Evolutionary conservation across 2,329 filamentous ascomycete species (phyloP).

Genomic region (Lomentospora prolificans): DNA sequence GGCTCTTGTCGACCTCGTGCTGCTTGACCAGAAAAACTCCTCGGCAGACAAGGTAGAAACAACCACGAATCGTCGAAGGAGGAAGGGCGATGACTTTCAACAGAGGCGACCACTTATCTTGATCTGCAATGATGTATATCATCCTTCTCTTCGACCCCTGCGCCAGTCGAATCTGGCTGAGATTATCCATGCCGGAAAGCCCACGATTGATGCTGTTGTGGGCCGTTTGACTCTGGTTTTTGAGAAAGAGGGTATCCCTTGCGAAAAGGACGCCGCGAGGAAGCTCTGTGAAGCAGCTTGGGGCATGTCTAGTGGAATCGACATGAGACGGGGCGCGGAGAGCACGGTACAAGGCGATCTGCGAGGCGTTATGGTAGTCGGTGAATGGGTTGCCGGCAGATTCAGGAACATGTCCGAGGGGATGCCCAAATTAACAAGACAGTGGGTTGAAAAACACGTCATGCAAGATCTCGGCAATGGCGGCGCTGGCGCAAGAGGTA

Average conservation of each 20-base stretch:
- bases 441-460: conserved; percentile 68
- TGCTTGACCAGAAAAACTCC: conserved; percentile 73
- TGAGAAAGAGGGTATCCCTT: conserved; percentile 76
- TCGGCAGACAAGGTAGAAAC: conserved; percentile 16
- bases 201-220: conserved; percentile 77
- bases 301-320: conserved; percentile 65
- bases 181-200: conserved; percentile 83
- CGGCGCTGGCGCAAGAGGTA: conserved; percentile 59
- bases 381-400: conserved; percentile 74
- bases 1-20: conserved; percentile 82
- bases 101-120: conserved; percentile 82
- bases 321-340: conserved; percentile 58
- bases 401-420: conserved; percentile 38
- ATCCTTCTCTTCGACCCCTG: conserved; percentile 75
- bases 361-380: conserved; percentile 74
- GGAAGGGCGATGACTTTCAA: conserved; percentile 77
- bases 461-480: conserved; percentile 58
- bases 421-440: conserved; percentile 48
- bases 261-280: conserved; percentile 80
- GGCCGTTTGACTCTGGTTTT: conserved; percentile 75
- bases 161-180: conserved; percentile 81
- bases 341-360: conserved; percentile 64
- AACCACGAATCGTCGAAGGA: conserved; percentile 37
- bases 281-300: conserved; percentile 75
- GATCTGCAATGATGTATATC: conserved; percentile 96